These are phyloP conservation scores for Ophiognomonia clavigignenti-juglandacearum DNA, from an alignment of 2,329 filamentous ascomycete genomes.

Conservation along the genomic window DNA sequence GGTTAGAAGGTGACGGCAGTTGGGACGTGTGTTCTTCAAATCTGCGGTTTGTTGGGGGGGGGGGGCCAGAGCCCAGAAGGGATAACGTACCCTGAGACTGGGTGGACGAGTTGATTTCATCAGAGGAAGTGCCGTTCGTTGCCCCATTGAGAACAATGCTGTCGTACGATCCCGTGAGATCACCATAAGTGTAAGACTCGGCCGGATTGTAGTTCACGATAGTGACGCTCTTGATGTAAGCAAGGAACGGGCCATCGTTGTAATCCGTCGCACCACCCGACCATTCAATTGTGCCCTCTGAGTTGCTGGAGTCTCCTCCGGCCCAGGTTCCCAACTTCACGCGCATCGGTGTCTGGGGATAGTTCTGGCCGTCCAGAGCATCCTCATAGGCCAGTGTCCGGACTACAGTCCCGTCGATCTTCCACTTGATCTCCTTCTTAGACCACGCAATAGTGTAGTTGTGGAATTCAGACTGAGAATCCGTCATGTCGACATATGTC, in stretches of 20 bases:
- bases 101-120: slow-evolving; percentile 7
- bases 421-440: slow-evolving; percentile 57
- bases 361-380: slow-evolving; percentile 52
- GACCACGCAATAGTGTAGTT: slow-evolving; percentile 69
- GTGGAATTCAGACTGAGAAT: slow-evolving; percentile 50
- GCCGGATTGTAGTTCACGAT: slow-evolving; percentile 36
- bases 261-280: slow-evolving; percentile 54
- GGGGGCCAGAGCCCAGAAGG: too few species aligned
- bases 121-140: slow-evolving; percentile 4
- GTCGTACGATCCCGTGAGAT: slow-evolving; percentile 34
- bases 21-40: too few species aligned
- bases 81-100: neutral
- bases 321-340: slow-evolving; percentile 67
- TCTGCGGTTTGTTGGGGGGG: too few species aligned
- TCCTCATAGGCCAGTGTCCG: slow-evolving; percentile 58
- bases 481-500: slow-evolving; percentile 47
- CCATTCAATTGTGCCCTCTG: slow-evolving; percentile 67
- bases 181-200: slow-evolving; percentile 36
- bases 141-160: slow-evolving; percentile 34
- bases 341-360: slow-evolving; percentile 71
- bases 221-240: slow-evolving; percentile 40
- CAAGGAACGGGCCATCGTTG: slow-evolving; percentile 35
- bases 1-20: too few species aligned
- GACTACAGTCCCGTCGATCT: slow-evolving; percentile 55
- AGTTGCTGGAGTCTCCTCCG: slow-evolving; percentile 51